Evolutionary conservation across 306 rosid genomes (phyloP).

Genomic region (Vicia faba): DNA sequence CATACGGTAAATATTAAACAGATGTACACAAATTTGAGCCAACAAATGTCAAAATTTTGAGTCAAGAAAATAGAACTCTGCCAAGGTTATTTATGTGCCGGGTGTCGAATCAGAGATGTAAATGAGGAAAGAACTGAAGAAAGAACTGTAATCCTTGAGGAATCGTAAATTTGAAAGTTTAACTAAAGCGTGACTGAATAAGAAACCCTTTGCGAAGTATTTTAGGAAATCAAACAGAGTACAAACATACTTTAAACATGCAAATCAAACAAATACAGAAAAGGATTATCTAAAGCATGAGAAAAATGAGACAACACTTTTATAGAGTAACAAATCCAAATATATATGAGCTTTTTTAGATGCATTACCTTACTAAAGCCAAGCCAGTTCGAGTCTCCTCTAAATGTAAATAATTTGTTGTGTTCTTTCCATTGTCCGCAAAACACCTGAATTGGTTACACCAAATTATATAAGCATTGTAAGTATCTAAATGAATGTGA

Average conservation of each 20-base stretch:
- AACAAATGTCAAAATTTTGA: background rate
- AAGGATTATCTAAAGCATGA: background rate
- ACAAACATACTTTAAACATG: background rate
- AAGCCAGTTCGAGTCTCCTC: conserved; percentile 98
- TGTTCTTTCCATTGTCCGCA: conserved; percentile 81
- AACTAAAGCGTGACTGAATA: background rate
- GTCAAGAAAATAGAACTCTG: conserved; percentile 1
- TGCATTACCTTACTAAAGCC: conserved; percentile 83
- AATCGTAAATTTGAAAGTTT: no score
- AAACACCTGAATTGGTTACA: conserved; percentile 57
- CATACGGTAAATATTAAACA: conserved; percentile 32
- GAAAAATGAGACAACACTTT: conserved; percentile 7
- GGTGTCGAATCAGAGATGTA: background rate
- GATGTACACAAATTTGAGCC: background rate
- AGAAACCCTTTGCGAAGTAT: background rate
- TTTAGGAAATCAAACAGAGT: background rate
- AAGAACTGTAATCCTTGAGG: conserved; percentile 8
- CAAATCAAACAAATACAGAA: conserved; percentile 2
- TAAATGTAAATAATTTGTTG: conserved; percentile 62
- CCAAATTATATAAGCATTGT: conserved; percentile 29
- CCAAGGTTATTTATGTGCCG: background rate
- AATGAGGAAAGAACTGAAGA: background rate
- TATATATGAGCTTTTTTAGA: conserved; percentile 8
- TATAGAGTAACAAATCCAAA: background rate
- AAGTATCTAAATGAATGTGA: conserved; percentile 31